Evolutionary conservation across 768 basidiomycete genomes (phyloP).

Genomic region (Naganishia randhawae): DNA sequence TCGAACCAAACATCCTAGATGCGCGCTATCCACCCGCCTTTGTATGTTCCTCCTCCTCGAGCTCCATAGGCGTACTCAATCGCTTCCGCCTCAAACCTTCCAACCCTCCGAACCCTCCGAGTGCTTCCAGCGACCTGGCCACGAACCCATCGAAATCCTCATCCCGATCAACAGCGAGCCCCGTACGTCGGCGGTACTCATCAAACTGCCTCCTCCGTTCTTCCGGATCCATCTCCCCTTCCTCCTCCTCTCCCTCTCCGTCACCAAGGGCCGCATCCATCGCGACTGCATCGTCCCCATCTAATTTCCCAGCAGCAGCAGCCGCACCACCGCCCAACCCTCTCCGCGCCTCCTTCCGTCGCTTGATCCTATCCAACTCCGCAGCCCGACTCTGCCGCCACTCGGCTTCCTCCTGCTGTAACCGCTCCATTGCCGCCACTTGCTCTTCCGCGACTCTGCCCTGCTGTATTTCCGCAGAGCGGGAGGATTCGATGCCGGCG

Average conservation of each 20-base stretch:
- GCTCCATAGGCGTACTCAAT: constrained; percentile 14
- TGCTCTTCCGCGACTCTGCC: constrained; percentile 37
- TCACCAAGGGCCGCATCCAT: neutral
- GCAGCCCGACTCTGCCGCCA: constrained; percentile 37
- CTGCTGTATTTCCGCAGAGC: constrained; percentile 33
- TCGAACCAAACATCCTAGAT: no score
- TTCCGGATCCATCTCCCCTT: constrained; percentile 5
- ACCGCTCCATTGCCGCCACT: constrained; percentile 34
- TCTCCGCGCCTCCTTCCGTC: constrained; percentile 36
- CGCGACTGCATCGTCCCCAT: neutral
- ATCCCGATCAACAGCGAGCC: neutral
- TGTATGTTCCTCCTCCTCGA: neutral
- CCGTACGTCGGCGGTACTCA: constrained; percentile 6
- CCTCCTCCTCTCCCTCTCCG: neutral
- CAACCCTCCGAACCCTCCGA: no score
- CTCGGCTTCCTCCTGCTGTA: constrained; percentile 40
- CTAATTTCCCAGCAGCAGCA: neutral
- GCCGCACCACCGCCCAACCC: neutral
- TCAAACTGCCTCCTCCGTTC: constrained; percentile 8
- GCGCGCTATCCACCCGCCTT: neutral
- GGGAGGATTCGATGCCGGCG: constrained; percentile 40
- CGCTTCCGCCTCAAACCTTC: neutral
- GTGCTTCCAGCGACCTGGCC: neutral
- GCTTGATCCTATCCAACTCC: constrained; percentile 44
- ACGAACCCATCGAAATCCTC: constrained; percentile 22